These are phyloP conservation scores for Hypholoma fasciculare DNA, from an alignment of 768 basidiomycete species.

Conservation along the genomic window DNA sequence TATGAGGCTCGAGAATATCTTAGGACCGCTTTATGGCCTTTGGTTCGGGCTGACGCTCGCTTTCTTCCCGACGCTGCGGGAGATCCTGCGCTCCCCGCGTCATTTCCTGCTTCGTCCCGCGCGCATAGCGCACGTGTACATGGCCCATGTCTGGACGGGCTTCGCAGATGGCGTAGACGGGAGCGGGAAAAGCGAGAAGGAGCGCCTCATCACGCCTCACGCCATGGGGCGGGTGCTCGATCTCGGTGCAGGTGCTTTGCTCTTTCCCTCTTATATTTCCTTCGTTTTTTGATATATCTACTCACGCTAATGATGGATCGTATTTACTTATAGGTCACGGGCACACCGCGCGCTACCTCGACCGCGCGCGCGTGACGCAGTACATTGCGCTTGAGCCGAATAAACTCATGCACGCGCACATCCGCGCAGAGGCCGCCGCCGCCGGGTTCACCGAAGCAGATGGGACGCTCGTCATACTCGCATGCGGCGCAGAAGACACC, in stretches of 20 bases:
- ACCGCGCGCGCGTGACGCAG: constrained; percentile 49
- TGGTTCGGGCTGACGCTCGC: constrained; percentile 13
- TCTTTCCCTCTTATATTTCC: not conserved
- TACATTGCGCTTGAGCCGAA: constrained; percentile 80
- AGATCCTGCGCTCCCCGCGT: constrained; percentile 37
- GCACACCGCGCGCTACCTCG: constrained; percentile 63
- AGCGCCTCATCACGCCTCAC: constrained; percentile 46
- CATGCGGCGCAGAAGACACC: constrained; percentile 64
- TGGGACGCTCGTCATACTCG: constrained; percentile 55
- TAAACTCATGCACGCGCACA: constrained; percentile 55
- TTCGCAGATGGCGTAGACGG: constrained; percentile 51
- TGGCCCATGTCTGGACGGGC: constrained; percentile 54
- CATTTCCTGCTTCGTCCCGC: constrained; percentile 43
- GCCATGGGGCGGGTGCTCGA: constrained; percentile 66
- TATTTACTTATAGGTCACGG: constrained; percentile 50
- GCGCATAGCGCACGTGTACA: constrained; percentile 51
- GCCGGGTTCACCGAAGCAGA: constrained; percentile 53
- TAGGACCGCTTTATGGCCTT: not conserved
- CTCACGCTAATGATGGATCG: too few relatives aligned
- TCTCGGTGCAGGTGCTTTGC: constrained; percentile 57
- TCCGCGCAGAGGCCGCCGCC: constrained; percentile 46
- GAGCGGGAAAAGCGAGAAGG: constrained; percentile 38
- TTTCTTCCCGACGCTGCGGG: constrained; percentile 43
- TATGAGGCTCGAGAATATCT: not conserved
- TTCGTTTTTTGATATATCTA: not conserved